A percentile compares a stretch with the other conserved stretches of the same genome.
Conservation (phyloP, 768 basidiomycete species). For the Tephrocybe sp. region DNA sequence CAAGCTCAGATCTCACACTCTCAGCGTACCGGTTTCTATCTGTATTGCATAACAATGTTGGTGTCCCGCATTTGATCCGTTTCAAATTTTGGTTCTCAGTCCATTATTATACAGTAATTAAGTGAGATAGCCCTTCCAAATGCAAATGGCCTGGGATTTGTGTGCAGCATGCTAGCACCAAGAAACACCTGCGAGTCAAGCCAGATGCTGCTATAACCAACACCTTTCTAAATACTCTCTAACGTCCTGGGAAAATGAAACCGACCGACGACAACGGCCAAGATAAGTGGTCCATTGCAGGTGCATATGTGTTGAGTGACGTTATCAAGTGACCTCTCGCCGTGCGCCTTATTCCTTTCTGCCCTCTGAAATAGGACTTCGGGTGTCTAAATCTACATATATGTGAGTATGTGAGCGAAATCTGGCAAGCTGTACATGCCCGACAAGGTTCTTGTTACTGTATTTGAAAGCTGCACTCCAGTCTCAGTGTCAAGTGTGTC, state of each 20-base stretch:
- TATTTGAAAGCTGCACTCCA: background rate
- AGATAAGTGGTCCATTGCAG: background rate
- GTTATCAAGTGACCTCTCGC: constrained; percentile 13
- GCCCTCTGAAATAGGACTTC: background rate
- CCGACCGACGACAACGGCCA: background rate
- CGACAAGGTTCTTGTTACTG: background rate
- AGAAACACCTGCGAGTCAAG: too few relatives aligned
- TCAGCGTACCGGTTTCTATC: too few relatives aligned
- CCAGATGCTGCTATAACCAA: too few relatives aligned
- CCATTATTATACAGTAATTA: too few relatives aligned
- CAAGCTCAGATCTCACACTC: too few relatives aligned
- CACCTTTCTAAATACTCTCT: background rate
- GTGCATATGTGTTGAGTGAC: background rate
- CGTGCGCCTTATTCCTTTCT: constrained; percentile 1
- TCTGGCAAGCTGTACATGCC: constrained; percentile 3
- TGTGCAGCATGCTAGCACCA: background rate
- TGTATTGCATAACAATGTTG: too few relatives aligned
- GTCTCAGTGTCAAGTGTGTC: too few relatives aligned
- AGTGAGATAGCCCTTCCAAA: too few relatives aligned
- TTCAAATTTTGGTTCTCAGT: too few relatives aligned
- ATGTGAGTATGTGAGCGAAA: constrained; percentile 6
- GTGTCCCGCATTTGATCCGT: too few relatives aligned
- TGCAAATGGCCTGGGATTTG: too few relatives aligned
- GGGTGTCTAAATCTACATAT: background rate
- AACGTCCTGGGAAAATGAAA: background rate